Percentiles rank a stretch among this genome's conserved stretches.
phyloP scores from a whole-genome alignment of 139 green algal genomes.

The Chlamydomonas sphaeroides region DNA sequence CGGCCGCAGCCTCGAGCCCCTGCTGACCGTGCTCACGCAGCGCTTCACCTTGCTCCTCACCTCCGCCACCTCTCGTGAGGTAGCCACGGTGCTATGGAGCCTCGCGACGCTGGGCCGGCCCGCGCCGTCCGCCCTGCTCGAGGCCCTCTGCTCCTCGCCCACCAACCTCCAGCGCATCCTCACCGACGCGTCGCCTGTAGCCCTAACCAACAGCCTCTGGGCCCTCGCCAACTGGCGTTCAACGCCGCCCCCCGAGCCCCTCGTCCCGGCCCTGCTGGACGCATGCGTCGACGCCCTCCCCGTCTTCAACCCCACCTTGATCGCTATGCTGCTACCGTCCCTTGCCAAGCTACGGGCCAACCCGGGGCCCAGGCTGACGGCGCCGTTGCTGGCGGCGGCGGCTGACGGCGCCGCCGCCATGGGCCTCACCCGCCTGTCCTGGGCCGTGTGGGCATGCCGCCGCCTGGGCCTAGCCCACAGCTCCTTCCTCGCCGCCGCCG shows the following conservation, averaged over 20 bases:
- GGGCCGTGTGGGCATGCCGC: slow-evolving; percentile 13
- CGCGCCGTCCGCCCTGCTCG: background rate
- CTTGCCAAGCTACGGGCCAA: slow-evolving; percentile 18
- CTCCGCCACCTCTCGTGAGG: background rate
- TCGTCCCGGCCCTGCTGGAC: slow-evolving; percentile 3
- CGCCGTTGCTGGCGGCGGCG: background rate
- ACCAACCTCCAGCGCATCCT: too few relatives aligned
- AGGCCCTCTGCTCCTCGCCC: too few relatives aligned
- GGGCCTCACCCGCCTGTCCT: slow-evolving; percentile 5
- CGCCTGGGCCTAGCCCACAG: background rate
- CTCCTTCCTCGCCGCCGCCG: slow-evolving; percentile 2
- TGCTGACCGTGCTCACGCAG: background rate
- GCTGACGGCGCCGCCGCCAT: background rate
- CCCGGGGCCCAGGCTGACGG: background rate
- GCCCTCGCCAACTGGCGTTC: slow-evolving; percentile 16
- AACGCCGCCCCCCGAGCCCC: background rate
- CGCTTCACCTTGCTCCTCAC: background rate
- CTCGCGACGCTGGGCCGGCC: slow-evolving; percentile 28
- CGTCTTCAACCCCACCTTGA: slow-evolving; percentile 32
- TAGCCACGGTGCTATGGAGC: slow-evolving; percentile 6
- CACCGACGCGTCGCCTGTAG: background rate
- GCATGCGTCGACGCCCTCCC: background rate
- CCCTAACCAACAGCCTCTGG: slow-evolving; percentile 28
- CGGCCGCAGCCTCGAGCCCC: background rate
- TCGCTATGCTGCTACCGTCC: slow-evolving; percentile 38